Evolutionary conservation across 2,329 filamentous ascomycete species (phyloP), one percentile per base, ranked within the genome.

Genomic region (Rhynchosporium secalis): DNA sequence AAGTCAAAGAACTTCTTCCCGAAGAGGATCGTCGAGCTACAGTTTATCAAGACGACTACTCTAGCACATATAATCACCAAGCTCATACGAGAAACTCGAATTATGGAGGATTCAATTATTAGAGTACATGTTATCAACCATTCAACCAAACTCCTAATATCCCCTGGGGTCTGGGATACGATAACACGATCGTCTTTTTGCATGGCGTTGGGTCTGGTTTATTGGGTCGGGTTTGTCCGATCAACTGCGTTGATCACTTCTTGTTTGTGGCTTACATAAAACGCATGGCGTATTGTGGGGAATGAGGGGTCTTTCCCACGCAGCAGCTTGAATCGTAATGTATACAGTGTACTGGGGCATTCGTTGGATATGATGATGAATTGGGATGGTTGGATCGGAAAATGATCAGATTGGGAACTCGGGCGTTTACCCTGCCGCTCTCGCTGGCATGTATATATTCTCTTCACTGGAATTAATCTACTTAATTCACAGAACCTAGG

Each of bases 1-100:
- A 99, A 75, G 90, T 98, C 74, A 98, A 98, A 80, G 94, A 98
- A 66, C 81, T 95, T 1, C 64, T 72, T 8, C 68, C 70, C n/a
- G 73, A 74, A 36, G 73, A 75, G 12, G 72, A 74, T 4, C 69
- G 67, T 54, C 60, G 72, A 63, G 69, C 61, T 29, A 74, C 72
- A 2, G 58, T 73, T 20, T 75, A 74, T 61, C 71, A 73, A 66
- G 73, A 75, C 36, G 71, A 73, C 20, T 72, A 69, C 46, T 65
- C 69, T 9, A 64, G 61, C 54, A 63, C 33, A n/a, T 70, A 70
- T 60, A 68, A 65, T 40, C 61, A 66, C 4, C 36, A 55, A 6
- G 46, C 60, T 15, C 66, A 66, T 31, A 62, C 62, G 36, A 56
- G 72, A 63, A 72, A 71, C 64, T 74, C 72, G 13, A 74, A 72